Conservation (phyloP, 2,329 filamentous ascomycete species). For the Hypoxylon sp. region DNA sequence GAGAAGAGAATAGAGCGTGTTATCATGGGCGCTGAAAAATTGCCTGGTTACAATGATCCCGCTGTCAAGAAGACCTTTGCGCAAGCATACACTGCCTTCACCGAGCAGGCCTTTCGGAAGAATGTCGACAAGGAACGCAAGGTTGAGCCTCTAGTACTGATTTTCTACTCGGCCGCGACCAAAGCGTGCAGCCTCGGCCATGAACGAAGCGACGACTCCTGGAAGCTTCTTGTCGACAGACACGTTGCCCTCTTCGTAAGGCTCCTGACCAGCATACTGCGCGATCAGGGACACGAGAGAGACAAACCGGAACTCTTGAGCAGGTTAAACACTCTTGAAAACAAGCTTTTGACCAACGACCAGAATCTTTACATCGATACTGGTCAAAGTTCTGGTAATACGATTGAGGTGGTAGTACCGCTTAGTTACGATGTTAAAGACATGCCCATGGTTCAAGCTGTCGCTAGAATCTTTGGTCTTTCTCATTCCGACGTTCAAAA, state of each 20-base stretch:
- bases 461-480: constrained; percentile 88
- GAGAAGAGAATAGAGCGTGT: constrained; percentile 85
- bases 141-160: constrained; percentile 92
- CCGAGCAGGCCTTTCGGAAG: constrained; percentile 88
- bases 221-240: constrained; percentile 92
- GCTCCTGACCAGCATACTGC: constrained; percentile 83
- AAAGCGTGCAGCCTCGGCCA: constrained; percentile 86
- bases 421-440: constrained; percentile 95
- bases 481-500: constrained; percentile 84
- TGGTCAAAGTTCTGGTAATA: constrained; percentile 72
- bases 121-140: constrained; percentile 94
- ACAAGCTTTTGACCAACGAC: constrained; percentile 93
- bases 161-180: constrained; percentile 95
- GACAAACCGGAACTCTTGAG: constrained; percentile 88
- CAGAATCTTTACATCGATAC: constrained; percentile 83
- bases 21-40: constrained; percentile 83
- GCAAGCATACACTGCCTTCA: constrained; percentile 93
- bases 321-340: constrained; percentile 86
- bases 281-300: constrained; percentile 86
- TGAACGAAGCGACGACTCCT: constrained; percentile 83
- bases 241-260: constrained; percentile 96
- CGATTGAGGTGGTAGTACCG: constrained; percentile 85
- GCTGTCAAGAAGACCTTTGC: constrained; percentile 94
- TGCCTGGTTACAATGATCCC: constrained; percentile 92
- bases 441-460: constrained; percentile 92